Evolutionary conservation across 177 flowering plant species (phyloP).

Genomic region (Vitis hybrid): DNA sequence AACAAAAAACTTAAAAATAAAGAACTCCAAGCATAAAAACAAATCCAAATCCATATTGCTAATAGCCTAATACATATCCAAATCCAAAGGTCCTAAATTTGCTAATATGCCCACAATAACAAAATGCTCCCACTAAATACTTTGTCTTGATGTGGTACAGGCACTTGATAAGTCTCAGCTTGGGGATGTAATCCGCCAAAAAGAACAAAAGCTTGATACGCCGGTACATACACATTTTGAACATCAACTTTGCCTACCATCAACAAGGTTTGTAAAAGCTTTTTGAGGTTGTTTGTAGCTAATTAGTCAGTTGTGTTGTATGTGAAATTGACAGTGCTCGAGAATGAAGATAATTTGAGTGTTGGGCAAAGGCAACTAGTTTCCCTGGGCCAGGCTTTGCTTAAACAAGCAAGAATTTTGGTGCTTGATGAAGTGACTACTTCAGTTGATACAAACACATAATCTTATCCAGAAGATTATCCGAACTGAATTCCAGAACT

Average conservation of each 20-base stretch:
- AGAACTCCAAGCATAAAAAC: no score
- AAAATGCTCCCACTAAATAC: not conserved
- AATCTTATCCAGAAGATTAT: conserved; percentile 92
- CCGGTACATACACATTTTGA: conserved; percentile 48
- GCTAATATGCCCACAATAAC: not conserved
- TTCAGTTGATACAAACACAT: conserved; percentile 94
- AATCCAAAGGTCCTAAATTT: no score
- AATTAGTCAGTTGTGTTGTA: not conserved
- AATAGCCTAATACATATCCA: no score
- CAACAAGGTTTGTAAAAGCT: no score
- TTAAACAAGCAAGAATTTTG: conserved; percentile 82
- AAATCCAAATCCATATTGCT: no score
- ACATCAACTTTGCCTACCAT: no score
- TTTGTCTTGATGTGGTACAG: conserved; percentile 34
- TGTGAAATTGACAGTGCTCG: conserved; percentile 54
- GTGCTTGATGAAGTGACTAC: conserved; percentile 98
- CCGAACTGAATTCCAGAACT: conserved; percentile 80
- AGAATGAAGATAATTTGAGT: conserved; percentile 99
- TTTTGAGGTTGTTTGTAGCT: not conserved
- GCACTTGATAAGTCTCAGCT: conserved; percentile 98
- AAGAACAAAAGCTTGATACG: conserved; percentile 79
- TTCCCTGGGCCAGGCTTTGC: conserved; percentile 85
- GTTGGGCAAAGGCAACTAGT: conserved; percentile 97
- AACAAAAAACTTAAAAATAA: no score
- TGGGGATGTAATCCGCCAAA: conserved; percentile 71